A percentile compares a stretch with the other conserved stretches of the same genome.
phyloP scores from a whole-genome alignment of 371 early-diverging fungal species.

The Mucor mucedo region DNA sequence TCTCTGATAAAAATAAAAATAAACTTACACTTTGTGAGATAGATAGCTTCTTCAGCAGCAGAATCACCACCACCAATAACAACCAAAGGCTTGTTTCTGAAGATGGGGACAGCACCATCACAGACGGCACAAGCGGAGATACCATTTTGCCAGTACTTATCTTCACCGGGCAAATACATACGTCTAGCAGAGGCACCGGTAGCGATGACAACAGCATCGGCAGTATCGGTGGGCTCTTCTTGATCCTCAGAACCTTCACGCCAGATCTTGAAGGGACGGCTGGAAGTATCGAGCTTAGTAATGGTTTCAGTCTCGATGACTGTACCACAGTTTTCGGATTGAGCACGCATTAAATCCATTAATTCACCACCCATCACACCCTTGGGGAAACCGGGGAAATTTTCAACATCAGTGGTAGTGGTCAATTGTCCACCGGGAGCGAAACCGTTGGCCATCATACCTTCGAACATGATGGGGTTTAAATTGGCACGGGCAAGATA shows the following conservation, averaged over 20 bases:
- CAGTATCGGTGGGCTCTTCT: constrained; percentile 69
- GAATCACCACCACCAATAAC: constrained; percentile 99
- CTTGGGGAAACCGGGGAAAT: constrained; percentile 88
- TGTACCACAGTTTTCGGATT: constrained; percentile 48
- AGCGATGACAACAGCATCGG: constrained; percentile 92
- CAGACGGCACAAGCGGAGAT: constrained; percentile 99
- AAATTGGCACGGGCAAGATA: constrained; percentile 94
- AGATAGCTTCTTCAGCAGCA: constrained; percentile 98
- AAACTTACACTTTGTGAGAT: constrained; percentile 85
- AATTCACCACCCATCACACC: constrained; percentile 83
- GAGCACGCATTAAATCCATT: constrained; percentile 67
- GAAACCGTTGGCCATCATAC: constrained; percentile 93
- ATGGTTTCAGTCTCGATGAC: constrained; percentile 90
- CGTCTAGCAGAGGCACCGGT: constrained; percentile 99
- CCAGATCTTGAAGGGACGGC: constrained; percentile 92
- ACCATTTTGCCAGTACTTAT: constrained; percentile 73
- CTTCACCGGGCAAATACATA: constrained; percentile 71
- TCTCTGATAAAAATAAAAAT: neutral
- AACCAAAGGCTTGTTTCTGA: constrained; percentile 90
- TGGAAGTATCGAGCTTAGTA: constrained; percentile 77
- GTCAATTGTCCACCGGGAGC: constrained; percentile 92
- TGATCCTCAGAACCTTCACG: constrained; percentile 79
- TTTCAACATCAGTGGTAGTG: constrained; percentile 92
- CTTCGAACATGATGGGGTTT: constrained; percentile 94
- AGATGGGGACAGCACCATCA: constrained; percentile 98